phyloP scores from a whole-genome alignment of 2,329 filamentous ascomycete genomes.

The Camillea tinctor region DNA sequence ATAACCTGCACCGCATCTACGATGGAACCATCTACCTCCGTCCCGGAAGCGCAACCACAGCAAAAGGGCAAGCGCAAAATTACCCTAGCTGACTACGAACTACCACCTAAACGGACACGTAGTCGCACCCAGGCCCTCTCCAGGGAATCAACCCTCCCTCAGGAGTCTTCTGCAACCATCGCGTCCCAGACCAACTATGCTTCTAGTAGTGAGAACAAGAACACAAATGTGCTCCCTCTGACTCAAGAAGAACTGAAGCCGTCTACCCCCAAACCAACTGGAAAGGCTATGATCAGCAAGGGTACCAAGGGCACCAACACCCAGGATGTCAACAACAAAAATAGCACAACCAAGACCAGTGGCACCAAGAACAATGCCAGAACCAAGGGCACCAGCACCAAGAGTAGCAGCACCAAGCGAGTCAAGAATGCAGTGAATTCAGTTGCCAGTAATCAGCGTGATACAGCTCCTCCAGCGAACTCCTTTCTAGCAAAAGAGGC shows the following conservation, averaged over 20 bases:
- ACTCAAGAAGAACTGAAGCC: neutral
- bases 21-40: neutral
- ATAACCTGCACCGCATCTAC: neutral
- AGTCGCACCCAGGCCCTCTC: constrained; percentile 3
- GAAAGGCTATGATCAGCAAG: neutral
- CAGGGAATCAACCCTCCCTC: neutral
- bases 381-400: no score
- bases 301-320: neutral
- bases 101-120: constrained; percentile 4
- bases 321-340: no score
- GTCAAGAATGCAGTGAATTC: neutral
- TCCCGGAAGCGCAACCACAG: no score
- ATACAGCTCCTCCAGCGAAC: neutral
- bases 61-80: neutral
- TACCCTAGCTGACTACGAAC: constrained; percentile 5
- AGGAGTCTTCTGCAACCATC: neutral
- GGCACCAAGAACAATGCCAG: no score
- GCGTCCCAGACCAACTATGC: neutral
- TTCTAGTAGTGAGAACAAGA: neutral
- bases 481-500: neutral
- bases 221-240: neutral
- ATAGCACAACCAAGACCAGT: no score
- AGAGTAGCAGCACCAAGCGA: no score
- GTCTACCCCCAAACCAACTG: neutral
- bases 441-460: neutral